These are phyloP conservation scores for Dendrocalamus sinicus DNA, from an alignment of 176 grass and related monocot species.

Conservation along the genomic window DNA sequence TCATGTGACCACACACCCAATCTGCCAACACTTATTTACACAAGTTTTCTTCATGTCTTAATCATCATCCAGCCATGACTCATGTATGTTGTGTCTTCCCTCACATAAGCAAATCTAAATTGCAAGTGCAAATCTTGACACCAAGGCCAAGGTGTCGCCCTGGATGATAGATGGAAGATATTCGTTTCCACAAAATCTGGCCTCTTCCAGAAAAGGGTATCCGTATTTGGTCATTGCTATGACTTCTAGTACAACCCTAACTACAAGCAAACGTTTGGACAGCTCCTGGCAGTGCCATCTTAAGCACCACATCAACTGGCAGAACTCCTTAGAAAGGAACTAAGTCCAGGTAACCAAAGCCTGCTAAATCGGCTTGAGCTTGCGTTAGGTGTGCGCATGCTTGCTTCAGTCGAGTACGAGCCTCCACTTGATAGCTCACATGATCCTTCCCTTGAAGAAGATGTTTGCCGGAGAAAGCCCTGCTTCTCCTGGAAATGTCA, in stretches of 20 bases:
- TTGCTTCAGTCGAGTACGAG: not conserved
- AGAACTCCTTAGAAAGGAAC: slow-evolving; percentile 3
- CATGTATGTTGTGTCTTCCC: not conserved
- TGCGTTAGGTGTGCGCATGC: not conserved
- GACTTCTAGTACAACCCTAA: not conserved
- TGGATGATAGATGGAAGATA: not conserved
- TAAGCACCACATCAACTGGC: not conserved
- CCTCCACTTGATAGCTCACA: not conserved
- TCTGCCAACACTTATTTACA: not conserved
- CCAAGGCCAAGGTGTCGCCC: not conserved
- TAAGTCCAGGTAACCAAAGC: slow-evolving; percentile 18
- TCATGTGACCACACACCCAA: not conserved
- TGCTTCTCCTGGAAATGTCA: slow-evolving; percentile 18
- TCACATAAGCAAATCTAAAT: too few relatives aligned
- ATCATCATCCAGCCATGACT: not conserved
- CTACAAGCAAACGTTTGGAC: not conserved
- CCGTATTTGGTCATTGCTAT: not conserved
- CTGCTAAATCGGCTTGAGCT: not conserved
- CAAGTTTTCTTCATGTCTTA: not conserved
- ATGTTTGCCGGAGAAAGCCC: not conserved
- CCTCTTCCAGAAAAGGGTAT: not conserved
- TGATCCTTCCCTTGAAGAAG: not conserved
- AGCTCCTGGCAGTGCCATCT: not conserved
- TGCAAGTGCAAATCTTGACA: not conserved
- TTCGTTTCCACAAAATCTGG: not conserved